A percentile compares a stretch with the other conserved stretches of the same genome.
Conservation (phyloP, 2,329 filamentous ascomycete species). For the Botrytis cinerea region DNA sequence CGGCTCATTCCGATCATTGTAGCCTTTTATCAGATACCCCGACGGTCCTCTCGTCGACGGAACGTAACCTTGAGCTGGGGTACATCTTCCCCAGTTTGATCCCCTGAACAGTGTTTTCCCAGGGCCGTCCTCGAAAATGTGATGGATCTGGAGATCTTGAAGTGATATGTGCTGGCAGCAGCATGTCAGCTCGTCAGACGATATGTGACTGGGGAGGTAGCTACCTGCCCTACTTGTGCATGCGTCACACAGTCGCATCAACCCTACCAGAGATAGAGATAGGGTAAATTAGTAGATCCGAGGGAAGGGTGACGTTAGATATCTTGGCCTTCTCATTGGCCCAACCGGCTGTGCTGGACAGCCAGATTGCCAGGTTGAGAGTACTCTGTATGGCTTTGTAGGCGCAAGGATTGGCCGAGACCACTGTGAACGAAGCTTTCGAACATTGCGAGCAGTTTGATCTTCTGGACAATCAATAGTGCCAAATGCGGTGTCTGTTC, state of each 20-base stretch:
- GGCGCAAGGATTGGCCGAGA: not conserved
- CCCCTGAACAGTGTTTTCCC: not conserved
- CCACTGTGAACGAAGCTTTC: too few species aligned
- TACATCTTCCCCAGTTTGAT: constrained; percentile 4
- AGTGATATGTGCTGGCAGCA: not conserved
- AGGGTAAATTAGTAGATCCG: not conserved
- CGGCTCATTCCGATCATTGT: not conserved
- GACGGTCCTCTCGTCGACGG: not conserved
- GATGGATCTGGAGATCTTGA: not conserved
- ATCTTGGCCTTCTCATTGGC: not conserved
- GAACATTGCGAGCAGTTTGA: not conserved
- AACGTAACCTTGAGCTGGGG: constrained; percentile 3
- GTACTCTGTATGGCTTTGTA: not conserved
- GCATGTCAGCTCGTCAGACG: not conserved
- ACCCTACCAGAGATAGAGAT: constrained; percentile 10
- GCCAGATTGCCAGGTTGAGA: not conserved
- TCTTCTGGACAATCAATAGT: not conserved
- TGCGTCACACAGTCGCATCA: not conserved
- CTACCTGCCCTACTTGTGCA: not conserved
- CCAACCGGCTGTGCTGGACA: not conserved
- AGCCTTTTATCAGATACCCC: not conserved
- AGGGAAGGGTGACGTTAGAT: not conserved
- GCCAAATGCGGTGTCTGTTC: not conserved
- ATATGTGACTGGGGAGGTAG: not conserved
- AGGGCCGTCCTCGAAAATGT: not conserved